Evolutionary conservation across 345 rosid genomes (phyloP).

Genomic region (Cardamine resedifolia): DNA sequence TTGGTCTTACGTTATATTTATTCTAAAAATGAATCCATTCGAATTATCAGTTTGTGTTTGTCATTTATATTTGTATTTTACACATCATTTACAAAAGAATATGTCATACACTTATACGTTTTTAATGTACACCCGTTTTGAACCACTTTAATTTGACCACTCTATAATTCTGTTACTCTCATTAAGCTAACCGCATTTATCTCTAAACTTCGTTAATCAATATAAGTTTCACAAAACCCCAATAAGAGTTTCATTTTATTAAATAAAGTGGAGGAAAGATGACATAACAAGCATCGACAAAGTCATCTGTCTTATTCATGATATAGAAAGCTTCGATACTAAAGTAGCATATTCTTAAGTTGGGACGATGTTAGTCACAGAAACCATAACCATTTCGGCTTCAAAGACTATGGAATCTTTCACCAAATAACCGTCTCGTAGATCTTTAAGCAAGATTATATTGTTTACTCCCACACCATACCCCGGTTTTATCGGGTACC

Average conservation of each 20-base stretch:
- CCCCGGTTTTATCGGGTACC: constrained; percentile 22
- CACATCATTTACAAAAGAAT: too few relatives aligned
- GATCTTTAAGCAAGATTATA: constrained; percentile 21
- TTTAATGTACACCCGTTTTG: too few relatives aligned
- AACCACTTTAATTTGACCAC: too few relatives aligned
- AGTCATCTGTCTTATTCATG: background rate
- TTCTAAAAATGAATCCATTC: too few relatives aligned
- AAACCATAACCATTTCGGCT: constrained; percentile 27
- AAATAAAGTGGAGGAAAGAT: background rate
- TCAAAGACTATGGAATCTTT: constrained; percentile 33
- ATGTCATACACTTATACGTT: too few relatives aligned
- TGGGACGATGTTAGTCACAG: constrained; percentile 10
- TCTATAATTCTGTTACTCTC: too few relatives aligned
- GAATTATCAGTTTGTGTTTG: too few relatives aligned
- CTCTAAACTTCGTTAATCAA: background rate
- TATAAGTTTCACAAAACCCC: background rate
- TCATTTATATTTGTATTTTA: too few relatives aligned
- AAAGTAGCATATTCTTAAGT: background rate
- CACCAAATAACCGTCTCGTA: constrained; percentile 21
- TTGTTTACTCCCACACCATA: constrained; percentile 9
- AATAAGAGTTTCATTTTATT: background rate
- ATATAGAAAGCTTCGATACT: background rate
- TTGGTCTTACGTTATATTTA: too few relatives aligned
- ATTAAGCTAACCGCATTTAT: too few relatives aligned
- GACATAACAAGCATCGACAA: background rate